phyloP scores from a whole-genome alignment of 2,329 filamentous ascomycete genomes.

The Venturia pyrina region DNA sequence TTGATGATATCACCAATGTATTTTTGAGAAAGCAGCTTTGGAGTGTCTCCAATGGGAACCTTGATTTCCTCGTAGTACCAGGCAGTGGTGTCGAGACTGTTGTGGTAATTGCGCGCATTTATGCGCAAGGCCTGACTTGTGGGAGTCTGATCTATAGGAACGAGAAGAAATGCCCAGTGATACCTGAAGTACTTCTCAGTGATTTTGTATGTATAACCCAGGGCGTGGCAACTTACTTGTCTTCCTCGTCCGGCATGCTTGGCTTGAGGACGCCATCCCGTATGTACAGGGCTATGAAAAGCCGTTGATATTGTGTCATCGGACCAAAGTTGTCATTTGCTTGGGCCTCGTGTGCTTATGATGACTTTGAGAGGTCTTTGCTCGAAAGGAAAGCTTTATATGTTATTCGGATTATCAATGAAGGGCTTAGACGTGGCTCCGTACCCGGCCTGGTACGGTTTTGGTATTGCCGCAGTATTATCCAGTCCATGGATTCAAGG shows the following conservation, averaged over 20 bases:
- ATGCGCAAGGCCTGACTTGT: not conserved
- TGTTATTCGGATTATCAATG: not conserved
- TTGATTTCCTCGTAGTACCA: slow-evolving; percentile 6
- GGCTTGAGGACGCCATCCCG: not conserved
- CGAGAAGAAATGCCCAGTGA: not conserved
- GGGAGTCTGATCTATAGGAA: not conserved
- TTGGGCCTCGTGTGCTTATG: not conserved
- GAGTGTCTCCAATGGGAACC: not conserved
- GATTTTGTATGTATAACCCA: not conserved
- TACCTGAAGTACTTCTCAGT: not conserved
- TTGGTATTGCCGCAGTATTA: too few relatives aligned
- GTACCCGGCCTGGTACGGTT: not conserved
- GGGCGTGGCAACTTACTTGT: not conserved
- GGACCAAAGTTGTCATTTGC: not conserved
- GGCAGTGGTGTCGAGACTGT: not conserved
- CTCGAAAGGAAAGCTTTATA: not conserved
- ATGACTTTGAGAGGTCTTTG: not conserved
- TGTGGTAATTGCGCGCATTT: slow-evolving; percentile 1
- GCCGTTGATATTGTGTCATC: not conserved
- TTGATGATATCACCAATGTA: not conserved
- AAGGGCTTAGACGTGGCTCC: not conserved
- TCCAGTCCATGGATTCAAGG: not conserved
- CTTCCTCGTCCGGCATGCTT: not conserved
- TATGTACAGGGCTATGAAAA: slow-evolving; percentile 4
- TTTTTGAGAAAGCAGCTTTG: not conserved